Percentiles rank a stretch among this genome's conserved stretches.
Evolutionary conservation across 2,329 filamentous ascomycete genomes (phyloP).

Genomic region (Neonectria sp.): DNA sequence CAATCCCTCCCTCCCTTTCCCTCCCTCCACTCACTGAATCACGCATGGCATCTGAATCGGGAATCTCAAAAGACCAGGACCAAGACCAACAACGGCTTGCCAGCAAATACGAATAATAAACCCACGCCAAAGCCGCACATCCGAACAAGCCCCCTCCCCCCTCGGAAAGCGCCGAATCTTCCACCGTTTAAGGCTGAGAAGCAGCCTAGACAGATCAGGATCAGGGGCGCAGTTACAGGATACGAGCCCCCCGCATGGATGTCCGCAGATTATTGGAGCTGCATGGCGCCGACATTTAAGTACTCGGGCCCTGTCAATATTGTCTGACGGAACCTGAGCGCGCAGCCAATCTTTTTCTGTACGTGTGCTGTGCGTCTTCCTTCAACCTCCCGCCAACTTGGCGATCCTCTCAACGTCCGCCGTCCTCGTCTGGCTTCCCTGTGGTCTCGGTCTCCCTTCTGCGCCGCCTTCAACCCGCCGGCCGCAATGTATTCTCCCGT

Average conservation of each 20-base stretch:
- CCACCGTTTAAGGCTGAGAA: conserved; percentile 1
- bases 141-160: neutral
- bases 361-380: neutral
- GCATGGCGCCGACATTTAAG: conserved; percentile 1
- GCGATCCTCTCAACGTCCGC: neutral
- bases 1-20: neutral
- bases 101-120: neutral
- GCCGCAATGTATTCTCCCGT: conserved; percentile 36
- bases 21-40: neutral
- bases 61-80: too few species aligned
- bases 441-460: neutral
- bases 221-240: conserved; percentile 1
- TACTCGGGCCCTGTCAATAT: neutral
- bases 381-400: neutral
- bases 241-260: conserved; percentile 2
- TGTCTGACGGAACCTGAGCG: neutral
- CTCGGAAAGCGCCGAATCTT: conserved; percentile 1
- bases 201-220: neutral
- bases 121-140: neutral
- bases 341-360: neutral
- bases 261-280: conserved; percentile 2
- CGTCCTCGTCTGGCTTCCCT: neutral
- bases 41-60: neutral
- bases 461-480: neutral
- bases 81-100: too few species aligned